Conservation (phyloP, 1,284 basidiomycete genomes). For the Schizophyllum commune region DNA sequence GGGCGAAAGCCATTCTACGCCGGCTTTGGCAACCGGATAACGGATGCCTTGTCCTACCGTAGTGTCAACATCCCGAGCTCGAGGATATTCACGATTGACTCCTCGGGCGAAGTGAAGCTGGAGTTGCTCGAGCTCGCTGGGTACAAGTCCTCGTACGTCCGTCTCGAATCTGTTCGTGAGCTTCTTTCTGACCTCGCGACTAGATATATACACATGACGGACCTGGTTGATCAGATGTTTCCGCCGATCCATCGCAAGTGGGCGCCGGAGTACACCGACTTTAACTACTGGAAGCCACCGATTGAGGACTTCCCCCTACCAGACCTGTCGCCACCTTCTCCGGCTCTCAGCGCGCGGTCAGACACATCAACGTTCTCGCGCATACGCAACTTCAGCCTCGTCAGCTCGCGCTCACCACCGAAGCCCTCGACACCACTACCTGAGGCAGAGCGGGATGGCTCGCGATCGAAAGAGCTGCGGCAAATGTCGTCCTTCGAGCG, state of each 20-base stretch:
- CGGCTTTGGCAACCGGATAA: slow-evolving; percentile 98
- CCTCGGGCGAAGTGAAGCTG: slow-evolving; percentile 94
- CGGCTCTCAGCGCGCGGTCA: slow-evolving; percentile 85
- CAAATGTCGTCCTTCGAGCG: slow-evolving; percentile 71
- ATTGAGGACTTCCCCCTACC: slow-evolving; percentile 78
- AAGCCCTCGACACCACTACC: slow-evolving; percentile 10
- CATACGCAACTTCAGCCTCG: slow-evolving; percentile 75
- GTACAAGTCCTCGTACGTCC: slow-evolving; percentile 86
- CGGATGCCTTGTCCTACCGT: slow-evolving; percentile 94
- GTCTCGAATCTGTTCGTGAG: background rate
- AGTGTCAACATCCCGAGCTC: slow-evolving; percentile 93
- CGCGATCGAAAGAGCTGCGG: slow-evolving; percentile 24
- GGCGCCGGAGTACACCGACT: slow-evolving; percentile 90
- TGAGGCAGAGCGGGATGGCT: slow-evolving; percentile 14
- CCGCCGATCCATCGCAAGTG: slow-evolving; percentile 89
- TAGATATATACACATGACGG: slow-evolving; percentile 94
- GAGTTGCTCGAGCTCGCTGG: slow-evolving; percentile 93
- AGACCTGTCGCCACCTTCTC: slow-evolving; percentile 86
- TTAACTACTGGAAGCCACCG: slow-evolving; percentile 92
- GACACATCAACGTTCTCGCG: slow-evolving; percentile 78
- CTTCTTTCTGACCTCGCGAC: background rate
- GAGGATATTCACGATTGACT: slow-evolving; percentile 97
- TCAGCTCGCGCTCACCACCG: slow-evolving; percentile 35
- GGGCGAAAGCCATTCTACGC: slow-evolving; percentile 87
- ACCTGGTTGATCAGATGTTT: slow-evolving; percentile 99